Evolutionary conservation across 1,139 yeast genomes (phyloP).

Genomic region (Blastobotrys malaysiensis): DNA sequence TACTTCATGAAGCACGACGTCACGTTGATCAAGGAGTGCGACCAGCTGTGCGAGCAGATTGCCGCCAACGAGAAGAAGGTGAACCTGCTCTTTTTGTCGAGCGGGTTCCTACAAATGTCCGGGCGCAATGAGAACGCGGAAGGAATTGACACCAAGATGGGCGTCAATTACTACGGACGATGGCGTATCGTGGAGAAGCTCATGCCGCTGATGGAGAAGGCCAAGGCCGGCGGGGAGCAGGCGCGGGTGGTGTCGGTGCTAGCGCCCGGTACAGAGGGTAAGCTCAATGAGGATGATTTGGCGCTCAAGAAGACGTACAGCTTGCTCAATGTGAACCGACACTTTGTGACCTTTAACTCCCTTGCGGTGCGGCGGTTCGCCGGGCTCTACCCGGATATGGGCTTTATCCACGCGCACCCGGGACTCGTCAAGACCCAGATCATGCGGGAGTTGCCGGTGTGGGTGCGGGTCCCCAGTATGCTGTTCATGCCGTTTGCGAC

Average conservation of each 20-base stretch:
- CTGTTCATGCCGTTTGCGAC: constrained; percentile 9
- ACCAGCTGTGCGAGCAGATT: constrained; percentile 20
- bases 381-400: constrained; percentile 23
- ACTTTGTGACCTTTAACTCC: constrained; percentile 21
- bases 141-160: constrained; percentile 28
- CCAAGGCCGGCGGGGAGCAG: constrained; percentile 23
- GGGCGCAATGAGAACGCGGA: constrained; percentile 27
- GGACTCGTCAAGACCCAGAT: constrained; percentile 28
- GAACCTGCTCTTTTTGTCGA: constrained; percentile 25
- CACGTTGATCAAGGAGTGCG: constrained; percentile 25
- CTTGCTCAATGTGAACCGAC: constrained; percentile 15
- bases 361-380: constrained; percentile 24
- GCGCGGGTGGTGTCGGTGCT: constrained; percentile 30
- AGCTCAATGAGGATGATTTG: constrained; percentile 24
- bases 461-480: constrained; percentile 15
- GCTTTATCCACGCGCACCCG: constrained; percentile 28
- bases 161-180: constrained; percentile 29
- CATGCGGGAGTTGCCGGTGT: constrained; percentile 24
- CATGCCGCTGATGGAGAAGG: constrained; percentile 24
- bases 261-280: constrained; percentile 25
- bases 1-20: constrained; percentile 27
- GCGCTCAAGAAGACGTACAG: constrained; percentile 22
- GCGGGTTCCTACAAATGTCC: constrained; percentile 22
- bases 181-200: constrained; percentile 25
- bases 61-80: constrained; percentile 23